phyloP scores from a whole-genome alignment of 129 eudicot species.

The Flaveria robusta region DNA sequence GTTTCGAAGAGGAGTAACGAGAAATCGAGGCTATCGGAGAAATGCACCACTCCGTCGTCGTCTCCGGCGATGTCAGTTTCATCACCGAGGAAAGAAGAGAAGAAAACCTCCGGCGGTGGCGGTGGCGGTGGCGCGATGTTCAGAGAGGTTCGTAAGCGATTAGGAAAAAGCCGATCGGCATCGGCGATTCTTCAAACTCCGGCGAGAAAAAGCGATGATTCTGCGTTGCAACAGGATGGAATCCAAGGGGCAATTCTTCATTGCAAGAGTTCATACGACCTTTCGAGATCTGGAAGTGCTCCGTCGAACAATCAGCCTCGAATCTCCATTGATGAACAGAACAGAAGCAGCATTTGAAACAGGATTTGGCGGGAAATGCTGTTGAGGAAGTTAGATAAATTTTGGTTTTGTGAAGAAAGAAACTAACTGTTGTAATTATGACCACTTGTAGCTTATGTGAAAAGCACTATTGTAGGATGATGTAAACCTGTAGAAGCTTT shows the following conservation, averaged over 20 bases:
- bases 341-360: slow-evolving; percentile 31
- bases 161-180: slow-evolving; percentile 65
- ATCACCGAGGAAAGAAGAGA: slow-evolving; percentile 62
- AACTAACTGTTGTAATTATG: slow-evolving; percentile 8
- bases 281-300: slow-evolving; percentile 61
- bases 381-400: background rate
- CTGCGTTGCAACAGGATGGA: slow-evolving; percentile 57
- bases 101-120: slow-evolving; percentile 30
- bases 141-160: slow-evolving; percentile 42
- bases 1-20: slow-evolving; percentile 45
- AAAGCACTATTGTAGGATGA: slow-evolving; percentile 1
- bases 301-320: slow-evolving; percentile 33
- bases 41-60: slow-evolving; percentile 48
- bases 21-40: slow-evolving; percentile 39
- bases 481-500: slow-evolving; percentile 7
- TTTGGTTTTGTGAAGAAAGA: background rate
- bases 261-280: slow-evolving; percentile 65
- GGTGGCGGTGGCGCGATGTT: slow-evolving; percentile 46
- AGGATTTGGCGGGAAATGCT: slow-evolving; percentile 21
- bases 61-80: slow-evolving; percentile 53
- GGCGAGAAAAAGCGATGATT: slow-evolving; percentile 55
- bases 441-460: background rate
- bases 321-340: slow-evolving; percentile 33
- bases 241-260: slow-evolving; percentile 78
- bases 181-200: slow-evolving; percentile 39